Conservation (phyloP, 2,329 filamentous ascomycete species). For the Nannizziopsis arthrosporioides region DNA sequence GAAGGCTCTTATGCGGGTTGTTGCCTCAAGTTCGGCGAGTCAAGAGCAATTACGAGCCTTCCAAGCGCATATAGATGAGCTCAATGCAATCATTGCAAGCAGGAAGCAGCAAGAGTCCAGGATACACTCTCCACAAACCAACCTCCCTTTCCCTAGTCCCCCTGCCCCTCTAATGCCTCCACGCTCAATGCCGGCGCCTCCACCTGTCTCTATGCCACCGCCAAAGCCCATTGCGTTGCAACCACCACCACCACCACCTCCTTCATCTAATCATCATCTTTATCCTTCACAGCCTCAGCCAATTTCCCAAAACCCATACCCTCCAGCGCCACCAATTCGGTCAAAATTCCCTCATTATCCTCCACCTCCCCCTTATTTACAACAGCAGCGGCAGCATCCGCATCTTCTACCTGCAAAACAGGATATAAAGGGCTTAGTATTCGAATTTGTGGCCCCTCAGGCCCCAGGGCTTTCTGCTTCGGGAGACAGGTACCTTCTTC, state of each 20-base stretch:
- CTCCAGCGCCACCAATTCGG: constrained; percentile 26
- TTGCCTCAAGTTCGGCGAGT: constrained; percentile 39
- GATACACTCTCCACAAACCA: constrained; percentile 13
- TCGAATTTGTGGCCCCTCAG: constrained; percentile 37
- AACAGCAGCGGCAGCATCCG: constrained; percentile 21
- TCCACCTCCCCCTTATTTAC: constrained; percentile 23
- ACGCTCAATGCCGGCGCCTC: constrained; percentile 10
- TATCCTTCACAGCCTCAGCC: constrained; percentile 10
- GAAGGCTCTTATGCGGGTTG: constrained; percentile 41
- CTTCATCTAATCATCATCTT: constrained; percentile 15
- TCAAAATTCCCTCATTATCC: constrained; percentile 28
- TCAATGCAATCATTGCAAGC: constrained; percentile 40
- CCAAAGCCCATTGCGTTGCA: constrained; percentile 7
- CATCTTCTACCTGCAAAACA: constrained; percentile 25
- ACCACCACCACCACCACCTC: constrained; percentile 17
- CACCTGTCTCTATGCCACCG: not conserved
- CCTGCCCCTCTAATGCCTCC: constrained; percentile 8
- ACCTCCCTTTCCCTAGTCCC: constrained; percentile 10
- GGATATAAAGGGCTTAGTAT: constrained; percentile 37
- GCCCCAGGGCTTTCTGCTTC: constrained; percentile 32
- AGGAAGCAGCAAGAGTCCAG: constrained; percentile 32
- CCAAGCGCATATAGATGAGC: constrained; percentile 41
- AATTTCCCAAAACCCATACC: constrained; percentile 9
- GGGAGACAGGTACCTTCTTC: constrained; percentile 40
- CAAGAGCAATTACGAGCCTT: constrained; percentile 40